Evolutionary conservation across 306 rosid genomes (phyloP).

Genomic region (Rosa lucieae): DNA sequence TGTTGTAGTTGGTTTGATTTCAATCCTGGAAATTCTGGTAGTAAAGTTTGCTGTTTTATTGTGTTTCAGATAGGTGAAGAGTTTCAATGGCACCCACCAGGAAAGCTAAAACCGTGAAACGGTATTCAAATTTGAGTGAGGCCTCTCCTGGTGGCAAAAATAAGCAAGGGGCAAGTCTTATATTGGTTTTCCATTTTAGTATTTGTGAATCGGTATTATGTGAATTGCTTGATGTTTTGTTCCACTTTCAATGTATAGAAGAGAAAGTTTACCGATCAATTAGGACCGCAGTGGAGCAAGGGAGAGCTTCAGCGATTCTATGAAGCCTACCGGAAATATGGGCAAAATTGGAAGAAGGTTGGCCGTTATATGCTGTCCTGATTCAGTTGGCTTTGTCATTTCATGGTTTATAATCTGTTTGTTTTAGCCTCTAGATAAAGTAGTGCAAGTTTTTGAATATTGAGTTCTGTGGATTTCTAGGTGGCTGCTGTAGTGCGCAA

Average conservation of each 20-base stretch:
- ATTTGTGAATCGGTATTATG: background rate
- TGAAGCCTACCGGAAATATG: constrained; percentile 81
- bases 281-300: constrained; percentile 88
- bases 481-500: constrained; percentile 55
- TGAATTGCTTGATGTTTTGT: constrained; percentile 23
- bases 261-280: constrained; percentile 71
- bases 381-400: constrained; percentile 18
- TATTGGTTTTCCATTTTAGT: constrained; percentile 5
- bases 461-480: constrained; percentile 43
- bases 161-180: constrained; percentile 47
- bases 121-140: constrained; percentile 43
- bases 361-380: constrained; percentile 25
- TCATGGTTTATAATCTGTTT: background rate
- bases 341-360: constrained; percentile 90
- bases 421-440: constrained; percentile 14
- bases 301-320: constrained; percentile 76
- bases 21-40: background rate
- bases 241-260: constrained; percentile 44
- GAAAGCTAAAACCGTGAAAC: constrained; percentile 49
- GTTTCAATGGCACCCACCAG: constrained; percentile 64
- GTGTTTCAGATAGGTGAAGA: constrained; percentile 34
- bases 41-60: constrained; percentile 1
- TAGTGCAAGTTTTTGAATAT: background rate
- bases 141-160: constrained; percentile 53
- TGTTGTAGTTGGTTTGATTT: constrained; percentile 10